These are phyloP conservation scores for Basipetospora chlamydospora DNA, from an alignment of 2,329 filamentous ascomycete species.

Conservation along the genomic window DNA sequence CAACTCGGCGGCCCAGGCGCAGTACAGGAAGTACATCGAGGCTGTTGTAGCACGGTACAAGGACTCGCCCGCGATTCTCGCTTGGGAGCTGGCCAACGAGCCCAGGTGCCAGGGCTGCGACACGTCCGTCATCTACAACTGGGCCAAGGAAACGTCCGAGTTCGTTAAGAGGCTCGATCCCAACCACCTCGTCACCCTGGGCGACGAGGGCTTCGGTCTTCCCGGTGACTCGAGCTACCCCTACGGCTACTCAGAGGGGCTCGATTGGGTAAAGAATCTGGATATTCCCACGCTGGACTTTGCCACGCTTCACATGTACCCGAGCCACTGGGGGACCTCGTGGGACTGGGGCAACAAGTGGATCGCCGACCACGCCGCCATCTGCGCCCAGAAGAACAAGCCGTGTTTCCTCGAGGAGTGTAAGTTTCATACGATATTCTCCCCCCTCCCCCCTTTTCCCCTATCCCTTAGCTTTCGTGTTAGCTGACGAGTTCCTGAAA, in stretches of 20 bases:
- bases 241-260: conserved; percentile 33
- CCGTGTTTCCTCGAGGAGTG: conserved; percentile 20
- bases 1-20: conserved; percentile 32
- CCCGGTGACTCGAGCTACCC: conserved; percentile 37
- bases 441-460: neutral
- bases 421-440: conserved; percentile 11
- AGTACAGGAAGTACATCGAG: conserved; percentile 38
- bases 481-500: too few species aligned
- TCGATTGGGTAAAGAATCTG: conserved; percentile 36
- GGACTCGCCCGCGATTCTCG: conserved; percentile 31
- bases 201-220: conserved; percentile 38
- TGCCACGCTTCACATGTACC: conserved; percentile 18
- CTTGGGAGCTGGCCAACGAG: conserved; percentile 41
- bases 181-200: conserved; percentile 48
- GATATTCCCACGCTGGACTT: conserved; percentile 37
- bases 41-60: conserved; percentile 33
- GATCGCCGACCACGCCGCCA: conserved; percentile 14
- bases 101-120: conserved; percentile 46
- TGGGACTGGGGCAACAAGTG: conserved; percentile 8
- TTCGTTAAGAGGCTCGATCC: conserved; percentile 52
- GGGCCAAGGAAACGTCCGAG: conserved; percentile 40
- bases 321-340: conserved; percentile 13
- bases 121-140: conserved; percentile 40
- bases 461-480: neutral
- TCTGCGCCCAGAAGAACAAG: conserved; percentile 14